These are phyloP conservation scores for Scenedesmus sp. DNA, from an alignment of 163 green algal genomes.

Conservation along the genomic window DNA sequence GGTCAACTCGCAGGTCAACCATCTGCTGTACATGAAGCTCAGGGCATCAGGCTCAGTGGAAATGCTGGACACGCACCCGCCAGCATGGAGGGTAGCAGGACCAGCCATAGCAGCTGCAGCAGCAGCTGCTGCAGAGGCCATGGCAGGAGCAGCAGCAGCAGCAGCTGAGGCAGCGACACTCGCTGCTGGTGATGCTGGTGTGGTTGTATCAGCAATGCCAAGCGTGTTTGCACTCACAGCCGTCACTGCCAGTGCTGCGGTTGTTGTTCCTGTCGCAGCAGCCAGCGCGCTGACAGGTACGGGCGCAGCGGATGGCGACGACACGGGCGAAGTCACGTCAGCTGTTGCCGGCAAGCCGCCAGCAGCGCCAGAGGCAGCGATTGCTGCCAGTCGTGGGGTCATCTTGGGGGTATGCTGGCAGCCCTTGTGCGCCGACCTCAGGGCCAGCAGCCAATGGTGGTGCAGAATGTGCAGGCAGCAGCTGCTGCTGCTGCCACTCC, in stretches of 20 bases:
- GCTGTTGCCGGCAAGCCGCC: neutral
- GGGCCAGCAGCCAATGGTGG: neutral
- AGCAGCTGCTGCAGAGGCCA: neutral
- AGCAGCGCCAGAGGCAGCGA: neutral
- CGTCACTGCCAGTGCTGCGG: neutral
- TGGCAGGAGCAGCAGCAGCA: neutral
- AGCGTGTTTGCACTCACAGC: neutral
- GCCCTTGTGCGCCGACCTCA: neutral
- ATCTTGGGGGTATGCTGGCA: neutral
- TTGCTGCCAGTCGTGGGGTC: neutral
- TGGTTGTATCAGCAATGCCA: neutral
- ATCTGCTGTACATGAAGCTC: slow-evolving; percentile 54
- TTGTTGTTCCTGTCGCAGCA: neutral
- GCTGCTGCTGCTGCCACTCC: neutral
- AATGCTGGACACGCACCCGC: slow-evolving; percentile 41
- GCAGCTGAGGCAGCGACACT: neutral
- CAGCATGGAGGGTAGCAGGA: slow-evolving; percentile 40
- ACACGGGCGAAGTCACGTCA: neutral
- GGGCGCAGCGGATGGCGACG: neutral
- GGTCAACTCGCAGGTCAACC: slow-evolving; percentile 45
- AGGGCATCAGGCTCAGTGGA: slow-evolving; percentile 30
- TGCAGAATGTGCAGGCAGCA: neutral
- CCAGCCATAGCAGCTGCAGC: neutral
- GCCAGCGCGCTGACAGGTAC: neutral
- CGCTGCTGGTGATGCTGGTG: neutral